phyloP scores from a whole-genome alignment of 1,284 basidiomycete genomes.

The Lignosus rhinocerotis region DNA sequence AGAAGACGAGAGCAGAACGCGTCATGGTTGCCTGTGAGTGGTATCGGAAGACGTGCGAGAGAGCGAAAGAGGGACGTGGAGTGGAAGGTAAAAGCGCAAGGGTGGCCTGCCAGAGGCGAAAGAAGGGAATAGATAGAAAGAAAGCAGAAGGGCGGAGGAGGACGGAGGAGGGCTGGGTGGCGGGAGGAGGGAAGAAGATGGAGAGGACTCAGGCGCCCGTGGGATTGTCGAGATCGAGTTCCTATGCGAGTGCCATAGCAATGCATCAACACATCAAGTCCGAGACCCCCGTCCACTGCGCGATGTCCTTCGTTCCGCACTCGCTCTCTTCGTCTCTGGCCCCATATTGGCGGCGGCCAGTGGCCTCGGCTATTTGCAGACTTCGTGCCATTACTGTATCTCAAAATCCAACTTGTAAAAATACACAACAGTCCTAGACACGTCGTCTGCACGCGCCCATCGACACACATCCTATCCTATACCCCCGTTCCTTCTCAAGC shows the following conservation, averaged over 20 bases:
- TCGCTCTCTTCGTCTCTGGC: conserved; percentile 1
- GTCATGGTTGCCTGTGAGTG: conserved; percentile 1
- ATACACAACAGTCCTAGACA: not conserved
- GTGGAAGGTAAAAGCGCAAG: conserved; percentile 4
- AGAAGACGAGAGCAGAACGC: conserved; percentile 15
- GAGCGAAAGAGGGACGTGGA: not conserved
- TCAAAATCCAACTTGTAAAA: not conserved
- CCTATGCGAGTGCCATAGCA: conserved; percentile 16
- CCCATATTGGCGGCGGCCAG: not conserved
- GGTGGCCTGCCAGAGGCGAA: conserved; percentile 21
- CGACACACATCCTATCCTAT: not conserved
- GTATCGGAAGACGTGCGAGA: not conserved
- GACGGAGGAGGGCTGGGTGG: not conserved
- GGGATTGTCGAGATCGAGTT: not conserved
- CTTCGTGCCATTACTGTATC: not conserved
- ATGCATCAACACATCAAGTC: conserved; percentile 14
- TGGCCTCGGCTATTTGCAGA: not conserved
- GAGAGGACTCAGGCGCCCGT: not conserved
- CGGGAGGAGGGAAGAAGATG: not conserved
- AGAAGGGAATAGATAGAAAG: conserved; percentile 2
- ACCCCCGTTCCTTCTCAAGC: not conserved
- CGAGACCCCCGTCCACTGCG: conserved; percentile 7
- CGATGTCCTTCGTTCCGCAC: too few species aligned
- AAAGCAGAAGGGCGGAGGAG: conserved; percentile 1
- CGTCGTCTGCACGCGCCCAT: not conserved